Percentiles rank a stretch among this genome's conserved stretches.
Conservation (phyloP, 2,329 filamentous ascomycete species). For the Aspergillus candidus region DNA sequence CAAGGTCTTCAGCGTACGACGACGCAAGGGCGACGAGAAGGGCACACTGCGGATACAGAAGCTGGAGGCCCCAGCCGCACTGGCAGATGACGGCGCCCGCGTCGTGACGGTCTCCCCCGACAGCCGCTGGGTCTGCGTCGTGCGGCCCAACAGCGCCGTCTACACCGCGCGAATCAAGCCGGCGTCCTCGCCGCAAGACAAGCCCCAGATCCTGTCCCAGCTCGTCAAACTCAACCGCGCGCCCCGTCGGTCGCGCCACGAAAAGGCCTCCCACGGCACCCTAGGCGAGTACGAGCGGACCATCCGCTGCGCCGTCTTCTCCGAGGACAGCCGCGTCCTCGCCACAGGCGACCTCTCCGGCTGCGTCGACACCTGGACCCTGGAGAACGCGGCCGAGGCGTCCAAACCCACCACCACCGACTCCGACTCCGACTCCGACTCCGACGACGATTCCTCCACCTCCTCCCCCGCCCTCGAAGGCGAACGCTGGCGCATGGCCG, state of each 20-base stretch:
- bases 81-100: slow-evolving; percentile 60
- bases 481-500: slow-evolving; percentile 70
- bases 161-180: slow-evolving; percentile 46
- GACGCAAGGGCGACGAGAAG: slow-evolving; percentile 46
- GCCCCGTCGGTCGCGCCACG: slow-evolving; percentile 25
- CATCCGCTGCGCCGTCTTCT: slow-evolving; percentile 70
- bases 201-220: slow-evolving; percentile 42
- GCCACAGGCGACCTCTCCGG: slow-evolving; percentile 77
- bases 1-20: slow-evolving; percentile 68
- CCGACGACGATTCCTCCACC: slow-evolving; percentile 49
- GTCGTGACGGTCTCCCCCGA: slow-evolving; percentile 51
- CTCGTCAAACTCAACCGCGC: slow-evolving; percentile 36
- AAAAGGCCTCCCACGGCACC: slow-evolving; percentile 56
- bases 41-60: slow-evolving; percentile 66
- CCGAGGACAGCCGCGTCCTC: slow-evolving; percentile 70
- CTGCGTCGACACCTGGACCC: slow-evolving; percentile 78
- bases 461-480: slow-evolving; percentile 48
- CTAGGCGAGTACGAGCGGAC: slow-evolving; percentile 70
- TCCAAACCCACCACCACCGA: slow-evolving; percentile 32
- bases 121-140: slow-evolving; percentile 40
- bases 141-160: slow-evolving; percentile 57
- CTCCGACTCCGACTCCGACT: slow-evolving; percentile 41
- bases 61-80: slow-evolving; percentile 54
- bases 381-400: slow-evolving; percentile 51
- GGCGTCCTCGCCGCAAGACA: slow-evolving; percentile 37